Evolutionary conservation across 2,329 filamentous ascomycete species (phyloP).

Genomic region (Fusarium sp.): DNA sequence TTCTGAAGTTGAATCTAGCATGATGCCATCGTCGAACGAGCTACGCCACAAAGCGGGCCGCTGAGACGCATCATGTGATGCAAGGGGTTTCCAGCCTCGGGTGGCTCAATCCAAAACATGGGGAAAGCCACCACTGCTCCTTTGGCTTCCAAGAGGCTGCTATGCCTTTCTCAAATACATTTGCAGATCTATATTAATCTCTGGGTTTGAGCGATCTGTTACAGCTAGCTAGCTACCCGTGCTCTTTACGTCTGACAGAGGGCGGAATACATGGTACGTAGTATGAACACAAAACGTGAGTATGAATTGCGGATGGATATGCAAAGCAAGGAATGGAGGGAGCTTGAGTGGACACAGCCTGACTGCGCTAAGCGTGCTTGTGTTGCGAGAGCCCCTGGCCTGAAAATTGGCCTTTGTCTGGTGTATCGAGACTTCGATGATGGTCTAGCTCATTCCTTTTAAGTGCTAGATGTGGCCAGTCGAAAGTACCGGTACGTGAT

Average conservation of each 20-base stretch:
- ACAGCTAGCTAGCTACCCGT: background rate
- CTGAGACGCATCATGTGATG: slow-evolving; percentile 40
- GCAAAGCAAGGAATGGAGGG: slow-evolving; percentile 38
- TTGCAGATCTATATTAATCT: background rate
- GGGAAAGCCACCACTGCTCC: background rate
- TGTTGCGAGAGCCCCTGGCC: slow-evolving; percentile 30
- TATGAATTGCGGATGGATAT: slow-evolving; percentile 9
- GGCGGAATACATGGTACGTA: background rate
- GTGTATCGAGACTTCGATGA: slow-evolving; percentile 35
- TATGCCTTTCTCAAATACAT: background rate
- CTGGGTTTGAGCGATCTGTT: background rate
- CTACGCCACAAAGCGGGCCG: slow-evolving; percentile 33
- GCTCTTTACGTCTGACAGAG: background rate
- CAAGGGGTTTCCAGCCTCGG: slow-evolving; percentile 21
- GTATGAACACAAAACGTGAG: background rate
- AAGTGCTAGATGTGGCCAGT: background rate
- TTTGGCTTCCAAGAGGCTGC: background rate
- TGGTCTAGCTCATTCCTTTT: slow-evolving; percentile 16
- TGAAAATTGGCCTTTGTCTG: slow-evolving; percentile 31
- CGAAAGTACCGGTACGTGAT: slow-evolving; percentile 36
- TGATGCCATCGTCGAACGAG: slow-evolving; percentile 45
- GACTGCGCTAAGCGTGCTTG: slow-evolving; percentile 23
- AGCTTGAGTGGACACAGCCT: slow-evolving; percentile 42
- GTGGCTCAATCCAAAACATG: slow-evolving; percentile 20
- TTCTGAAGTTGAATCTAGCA: slow-evolving; percentile 10